Evolutionary conservation across 179 eudicot genomes (phyloP), one percentile per base, ranked within the genome.

Genomic region (Spergularia azorica): DNA sequence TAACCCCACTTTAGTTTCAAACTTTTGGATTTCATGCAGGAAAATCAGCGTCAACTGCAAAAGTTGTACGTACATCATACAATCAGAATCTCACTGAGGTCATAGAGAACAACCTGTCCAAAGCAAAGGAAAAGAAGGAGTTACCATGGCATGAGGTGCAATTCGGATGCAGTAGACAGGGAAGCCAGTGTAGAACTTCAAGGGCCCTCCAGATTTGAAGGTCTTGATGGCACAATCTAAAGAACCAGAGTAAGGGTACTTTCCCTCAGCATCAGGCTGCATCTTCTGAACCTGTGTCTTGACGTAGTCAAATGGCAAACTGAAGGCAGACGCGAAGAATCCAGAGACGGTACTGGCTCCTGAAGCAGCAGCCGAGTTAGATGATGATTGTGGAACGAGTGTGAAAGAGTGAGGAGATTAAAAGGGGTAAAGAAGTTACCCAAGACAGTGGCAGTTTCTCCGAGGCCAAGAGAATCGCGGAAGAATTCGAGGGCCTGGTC

Each of bases 11-110:
- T 82, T 41, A 71, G 78, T 79, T 91, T 94, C 87, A 46, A 90
- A 36, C 87, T 93, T 93, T 80, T 89, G 87, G 73, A 94, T 86
- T 88, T 92, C 92, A 84, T 89, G 90, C 65, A 92, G 92, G 94
- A 92, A 94, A 72, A 92, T 92, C 95, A 90, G 89, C 32, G 97
- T 93, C 91, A 93, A 83, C 97, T 93, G 97, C 83, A 74, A 14
- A 21, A n/a, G 21, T 15, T 52, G 18, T 3, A 73, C 50, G 64
- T 43, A 43, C 48, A 43, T 6, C 48, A 43, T 0, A 26, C 21
- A 36, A 13, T 26, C 12, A 9, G 57, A 54, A 54, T 6, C 0
- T 54, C 57, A 54, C 9, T 54, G 57, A 54, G 8, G 6, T 43
- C 5, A 43, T 4, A 43, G 48, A 3, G 8, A 43, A 6, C 48